Evolutionary conservation across 345 rosid genomes (phyloP), one percentile per base, ranked within the genome.

Genomic region (Angophora floribunda): DNA sequence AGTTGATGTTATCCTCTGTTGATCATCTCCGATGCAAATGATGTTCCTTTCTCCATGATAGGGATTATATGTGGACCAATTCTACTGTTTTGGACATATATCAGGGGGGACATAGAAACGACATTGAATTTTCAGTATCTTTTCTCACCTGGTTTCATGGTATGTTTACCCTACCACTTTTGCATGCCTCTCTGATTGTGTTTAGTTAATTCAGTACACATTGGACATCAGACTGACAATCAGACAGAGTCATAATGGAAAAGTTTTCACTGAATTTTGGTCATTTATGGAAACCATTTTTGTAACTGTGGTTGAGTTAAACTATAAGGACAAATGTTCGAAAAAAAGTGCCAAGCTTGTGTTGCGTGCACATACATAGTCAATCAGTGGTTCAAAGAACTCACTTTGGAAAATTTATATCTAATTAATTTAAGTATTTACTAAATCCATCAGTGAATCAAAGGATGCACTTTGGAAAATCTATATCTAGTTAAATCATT

Each of bases 61-160:
- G 99, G 99, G 88, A 90, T 97, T 28, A 63, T 95, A 51, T 98
- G 99, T 52, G 96, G 97, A 87, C 99, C 99, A 4, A 55, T 96
- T 90, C 93, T 98, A 92, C 92, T 97, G 91, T 82, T 97, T 86
- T 96, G 98, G 99, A 95, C 99, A 70, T 95, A 94, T 91, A 22
- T 97, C 87, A 94, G 88, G 19, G 99, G 99, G 10, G 99, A 96
- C 89, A 91, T 96, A 95, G 94, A 63, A 92, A 91, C 52, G 91
- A 91, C 95, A 12, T 89, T 95, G 85, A 90, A 93, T 90, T 98
- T 97, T 86, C 98, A 97, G 49, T 52, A 94, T 89, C 93, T 98
- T 85, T 91, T 94, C 86, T 90, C 97, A 32, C 92, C 96, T 41
- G 99, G 99, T 75, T 98, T 98, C 92, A 87, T 98, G 99, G 99